Percentiles rank a stretch among this genome's conserved stretches.
phyloP scores from a whole-genome alignment of 495 filamentous ascomycete species.

The Xylaria intraflava region DNA sequence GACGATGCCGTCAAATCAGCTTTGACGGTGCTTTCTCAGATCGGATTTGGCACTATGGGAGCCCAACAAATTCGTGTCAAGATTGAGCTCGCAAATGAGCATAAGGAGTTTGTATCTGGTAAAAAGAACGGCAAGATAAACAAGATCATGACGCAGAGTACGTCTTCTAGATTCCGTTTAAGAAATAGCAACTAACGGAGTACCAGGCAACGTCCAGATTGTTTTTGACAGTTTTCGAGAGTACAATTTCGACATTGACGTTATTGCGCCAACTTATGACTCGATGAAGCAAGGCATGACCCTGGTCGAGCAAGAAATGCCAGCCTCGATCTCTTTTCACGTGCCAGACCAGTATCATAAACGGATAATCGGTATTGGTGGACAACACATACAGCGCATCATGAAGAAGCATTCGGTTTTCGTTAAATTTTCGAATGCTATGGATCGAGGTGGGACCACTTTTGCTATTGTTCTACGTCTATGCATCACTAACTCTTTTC shows the following conservation, averaged over 20 bases:
- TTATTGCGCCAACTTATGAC: conserved; percentile 83
- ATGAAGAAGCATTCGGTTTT: conserved; percentile 99
- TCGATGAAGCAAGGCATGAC: conserved; percentile 85
- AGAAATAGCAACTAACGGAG: conserved; percentile 4
- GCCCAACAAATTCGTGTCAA: conserved; percentile 93
- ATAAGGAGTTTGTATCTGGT: conserved; percentile 98
- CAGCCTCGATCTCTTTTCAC: conserved; percentile 97
- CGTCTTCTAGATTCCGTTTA: conserved; percentile 12
- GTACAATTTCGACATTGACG: conserved; percentile 99
- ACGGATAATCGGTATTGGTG: conserved; percentile 97
- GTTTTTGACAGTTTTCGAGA: conserved; percentile 98
- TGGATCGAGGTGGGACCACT: conserved; percentile 64
- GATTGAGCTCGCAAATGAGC: conserved; percentile 97
- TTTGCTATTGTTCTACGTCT: background rate
- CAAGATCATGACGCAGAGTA: conserved; percentile 99
- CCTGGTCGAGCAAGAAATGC: conserved; percentile 98
- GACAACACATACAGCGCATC: conserved; percentile 97
- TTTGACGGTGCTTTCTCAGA: conserved; percentile 84
- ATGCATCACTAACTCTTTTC: background rate
- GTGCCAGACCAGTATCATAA: conserved; percentile 99
- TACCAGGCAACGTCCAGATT: conserved; percentile 82
- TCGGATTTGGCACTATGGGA: conserved; percentile 78
- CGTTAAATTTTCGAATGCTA: conserved; percentile 98
- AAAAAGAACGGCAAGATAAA: conserved; percentile 99
- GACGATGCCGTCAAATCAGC: conserved; percentile 94